These are phyloP conservation scores for Thielaviopsis cerberus DNA, from an alignment of 2,329 filamentous ascomycete species.

Conservation along the genomic window DNA sequence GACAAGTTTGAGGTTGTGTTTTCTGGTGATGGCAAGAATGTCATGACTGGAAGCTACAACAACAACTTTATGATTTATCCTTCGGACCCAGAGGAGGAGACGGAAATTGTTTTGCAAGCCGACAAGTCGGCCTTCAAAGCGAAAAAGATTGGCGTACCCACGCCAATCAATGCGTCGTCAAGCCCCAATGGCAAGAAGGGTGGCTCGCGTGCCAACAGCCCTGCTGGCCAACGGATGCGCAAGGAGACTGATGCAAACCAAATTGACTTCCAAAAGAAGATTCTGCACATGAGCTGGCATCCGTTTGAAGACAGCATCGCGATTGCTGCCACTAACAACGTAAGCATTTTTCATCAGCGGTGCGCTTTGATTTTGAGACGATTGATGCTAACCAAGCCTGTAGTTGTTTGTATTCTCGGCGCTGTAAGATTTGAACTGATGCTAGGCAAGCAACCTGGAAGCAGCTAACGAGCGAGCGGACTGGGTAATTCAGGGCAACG, in stretches of 20 bases:
- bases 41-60: constrained; percentile 99
- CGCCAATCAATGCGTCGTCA: constrained; percentile 72
- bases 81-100: constrained; percentile 85
- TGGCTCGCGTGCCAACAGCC: constrained; percentile 72
- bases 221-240: constrained; percentile 83
- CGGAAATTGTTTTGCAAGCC: constrained; percentile 89
- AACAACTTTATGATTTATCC: constrained; percentile 99
- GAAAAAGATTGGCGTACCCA: constrained; percentile 96
- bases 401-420: constrained; percentile 66
- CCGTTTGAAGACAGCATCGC: constrained; percentile 98
- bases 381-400: constrained; percentile 16
- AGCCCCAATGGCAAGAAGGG: constrained; percentile 74
- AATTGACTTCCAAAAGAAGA: constrained; percentile 99
- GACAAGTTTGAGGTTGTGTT: constrained; percentile 99
- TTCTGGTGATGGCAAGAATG: constrained; percentile 92
- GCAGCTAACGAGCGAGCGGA: not conserved
- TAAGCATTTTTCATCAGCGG: constrained; percentile 39
- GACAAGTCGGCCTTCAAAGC: constrained; percentile 99
- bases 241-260: constrained; percentile 98
- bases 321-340: constrained; percentile 97
- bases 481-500: not conserved
- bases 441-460: not conserved
- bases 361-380: not conserved
- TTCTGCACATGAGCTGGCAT: constrained; percentile 99
- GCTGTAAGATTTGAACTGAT: constrained; percentile 28